Percentiles rank a stretch among this genome's conserved stretches.
Evolutionary conservation across 148 eudicot genomes (phyloP).

Genomic region (Fallopia convolvulus): DNA sequence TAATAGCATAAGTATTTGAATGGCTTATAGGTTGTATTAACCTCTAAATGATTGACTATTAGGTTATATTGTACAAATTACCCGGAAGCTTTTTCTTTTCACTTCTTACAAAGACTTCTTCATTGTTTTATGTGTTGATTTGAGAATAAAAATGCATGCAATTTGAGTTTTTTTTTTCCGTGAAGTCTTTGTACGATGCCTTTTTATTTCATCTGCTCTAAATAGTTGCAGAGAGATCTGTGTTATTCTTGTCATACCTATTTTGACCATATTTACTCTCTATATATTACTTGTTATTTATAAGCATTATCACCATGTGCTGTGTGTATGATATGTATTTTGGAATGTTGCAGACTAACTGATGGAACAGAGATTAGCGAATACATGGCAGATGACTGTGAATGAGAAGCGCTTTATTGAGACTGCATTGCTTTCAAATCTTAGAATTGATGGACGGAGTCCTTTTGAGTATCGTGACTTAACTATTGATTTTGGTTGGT

Average conservation of each 20-base stretch:
- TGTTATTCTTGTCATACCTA: background rate
- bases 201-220: background rate
- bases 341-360: background rate
- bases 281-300: background rate
- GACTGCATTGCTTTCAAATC: slow-evolving; percentile 57
- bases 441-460: slow-evolving; percentile 77
- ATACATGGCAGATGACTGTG: slow-evolving; percentile 66
- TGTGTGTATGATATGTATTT: background rate
- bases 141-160: background rate
- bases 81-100: background rate
- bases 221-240: background rate
- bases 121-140: background rate
- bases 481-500: slow-evolving; percentile 75
- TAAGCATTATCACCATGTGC: background rate
- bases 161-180: background rate
- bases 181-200: background rate
- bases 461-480: slow-evolving; percentile 68
- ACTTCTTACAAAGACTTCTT: background rate
- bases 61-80: background rate
- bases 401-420: slow-evolving; percentile 88
- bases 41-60: background rate
- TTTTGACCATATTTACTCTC: background rate
- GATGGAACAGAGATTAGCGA: slow-evolving; percentile 84
- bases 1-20: background rate
- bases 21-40: background rate